A percentile compares a stretch with the other conserved stretches of the same genome.
These are phyloP conservation scores for Chlorella sp. DNA, from an alignment of 139 green algal species.

Conservation along the genomic window DNA sequence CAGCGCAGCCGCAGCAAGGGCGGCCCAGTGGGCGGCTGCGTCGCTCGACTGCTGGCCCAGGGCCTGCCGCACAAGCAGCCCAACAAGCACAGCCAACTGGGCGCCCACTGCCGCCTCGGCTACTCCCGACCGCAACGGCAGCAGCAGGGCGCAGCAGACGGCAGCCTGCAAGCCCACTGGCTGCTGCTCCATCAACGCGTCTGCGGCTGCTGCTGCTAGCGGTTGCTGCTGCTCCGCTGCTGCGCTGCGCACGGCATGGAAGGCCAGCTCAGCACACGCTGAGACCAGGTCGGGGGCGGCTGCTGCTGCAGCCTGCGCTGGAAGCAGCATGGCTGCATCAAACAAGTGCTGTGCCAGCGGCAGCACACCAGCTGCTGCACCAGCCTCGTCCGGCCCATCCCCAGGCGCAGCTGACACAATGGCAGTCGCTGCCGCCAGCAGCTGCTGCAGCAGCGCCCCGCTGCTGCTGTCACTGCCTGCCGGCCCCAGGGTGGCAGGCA, in stretches of 20 bases:
- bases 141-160: neutral
- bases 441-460: slow-evolving; percentile 12
- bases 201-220: neutral
- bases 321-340: slow-evolving; percentile 9
- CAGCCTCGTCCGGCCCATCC: no score
- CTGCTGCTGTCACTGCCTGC: neutral
- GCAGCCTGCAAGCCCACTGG: neutral
- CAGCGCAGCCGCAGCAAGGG: neutral
- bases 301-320: neutral
- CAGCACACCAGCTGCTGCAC: neutral
- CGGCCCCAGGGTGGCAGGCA: neutral
- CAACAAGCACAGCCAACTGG: neutral
- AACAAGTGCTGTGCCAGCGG: slow-evolving; percentile 6
- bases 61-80: neutral
- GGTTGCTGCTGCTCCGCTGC: neutral
- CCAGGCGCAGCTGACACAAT: neutral
- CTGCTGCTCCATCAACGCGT: neutral
- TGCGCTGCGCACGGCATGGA: neutral
- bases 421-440: neutral
- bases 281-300: neutral
- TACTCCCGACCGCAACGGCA: neutral
- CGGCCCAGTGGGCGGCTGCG: neutral
- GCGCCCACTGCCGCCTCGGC: neutral
- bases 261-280: slow-evolving; percentile 17
- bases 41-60: neutral